Percentiles rank a stretch among this genome's conserved stretches.
Conservation (phyloP, 306 rosid species). For the Pyrus betulifolia region DNA sequence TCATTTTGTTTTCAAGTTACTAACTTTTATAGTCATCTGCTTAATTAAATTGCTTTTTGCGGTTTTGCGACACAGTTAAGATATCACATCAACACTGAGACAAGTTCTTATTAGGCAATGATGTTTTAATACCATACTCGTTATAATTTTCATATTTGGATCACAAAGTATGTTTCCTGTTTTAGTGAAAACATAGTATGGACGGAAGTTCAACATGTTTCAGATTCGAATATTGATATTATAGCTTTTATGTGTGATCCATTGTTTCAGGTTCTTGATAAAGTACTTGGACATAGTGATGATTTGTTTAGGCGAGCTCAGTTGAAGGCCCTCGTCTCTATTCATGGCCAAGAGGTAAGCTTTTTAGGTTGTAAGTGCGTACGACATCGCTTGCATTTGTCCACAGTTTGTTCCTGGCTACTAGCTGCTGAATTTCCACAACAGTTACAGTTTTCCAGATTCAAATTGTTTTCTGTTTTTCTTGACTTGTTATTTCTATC, state of each 20-base stretch:
- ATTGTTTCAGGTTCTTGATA: slow-evolving; percentile 67
- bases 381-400: background rate
- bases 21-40: background rate
- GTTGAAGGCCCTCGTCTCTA: slow-evolving; percentile 45
- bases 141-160: background rate
- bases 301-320: slow-evolving; percentile 46
- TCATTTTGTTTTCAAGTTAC: background rate
- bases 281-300: slow-evolving; percentile 61
- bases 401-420: background rate
- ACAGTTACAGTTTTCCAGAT: background rate
- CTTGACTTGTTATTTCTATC: slow-evolving; percentile 14
- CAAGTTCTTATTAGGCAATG: background rate
- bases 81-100: background rate
- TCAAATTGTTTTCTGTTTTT: background rate
- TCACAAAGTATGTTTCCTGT: background rate
- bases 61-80: background rate
- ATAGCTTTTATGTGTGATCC: slow-evolving; percentile 2
- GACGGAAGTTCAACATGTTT: background rate
- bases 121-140: background rate
- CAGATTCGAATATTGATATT: background rate
- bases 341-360: slow-evolving; percentile 41
- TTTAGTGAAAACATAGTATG: background rate
- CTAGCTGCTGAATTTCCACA: background rate
- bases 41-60: background rate
- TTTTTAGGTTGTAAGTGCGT: background rate